Conservation (phyloP, 2,329 filamentous ascomycete species). For the Lachnellula willkommii region DNA sequence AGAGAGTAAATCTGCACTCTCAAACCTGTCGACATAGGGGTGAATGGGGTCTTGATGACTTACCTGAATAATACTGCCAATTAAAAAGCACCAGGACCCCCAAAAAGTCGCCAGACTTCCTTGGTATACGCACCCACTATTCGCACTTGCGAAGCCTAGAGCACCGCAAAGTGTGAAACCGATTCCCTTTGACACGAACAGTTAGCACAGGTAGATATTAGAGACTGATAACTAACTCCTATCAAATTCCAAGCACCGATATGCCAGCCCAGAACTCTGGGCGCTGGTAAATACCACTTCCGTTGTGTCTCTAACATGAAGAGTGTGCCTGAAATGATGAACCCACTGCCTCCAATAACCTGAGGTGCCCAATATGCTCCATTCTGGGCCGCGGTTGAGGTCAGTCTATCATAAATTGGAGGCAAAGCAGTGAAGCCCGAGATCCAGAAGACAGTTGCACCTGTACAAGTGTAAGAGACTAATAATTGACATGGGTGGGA, state of each 20-base stretch:
- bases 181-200: constrained; percentile 29
- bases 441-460: constrained; percentile 45
- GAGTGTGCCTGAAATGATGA: constrained; percentile 52
- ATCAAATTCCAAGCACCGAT: constrained; percentile 62
- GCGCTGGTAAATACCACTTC: constrained; percentile 57
- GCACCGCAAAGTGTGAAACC: constrained; percentile 60
- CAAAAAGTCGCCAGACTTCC: constrained; percentile 45
- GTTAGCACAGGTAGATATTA: background rate
- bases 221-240: constrained; percentile 34
- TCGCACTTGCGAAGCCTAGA: constrained; percentile 42
- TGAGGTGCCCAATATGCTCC: constrained; percentile 59
- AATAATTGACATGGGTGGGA: background rate
- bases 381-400: constrained; percentile 39
- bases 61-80: constrained; percentile 39
- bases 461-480: background rate
- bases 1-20: background rate
- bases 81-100: constrained; percentile 46
- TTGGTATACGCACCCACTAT: constrained; percentile 42
- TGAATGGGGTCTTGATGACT: background rate
- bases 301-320: constrained; percentile 64
- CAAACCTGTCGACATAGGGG: background rate
- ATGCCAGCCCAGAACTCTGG: constrained; percentile 57
- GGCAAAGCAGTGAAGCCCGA: constrained; percentile 56
- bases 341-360: constrained; percentile 56
- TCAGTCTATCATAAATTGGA: constrained; percentile 47